Percentiles rank a stretch among this genome's conserved stretches.
Conservation (phyloP, 495 filamentous ascomycete species). For the Penicillium parvum region DNA sequence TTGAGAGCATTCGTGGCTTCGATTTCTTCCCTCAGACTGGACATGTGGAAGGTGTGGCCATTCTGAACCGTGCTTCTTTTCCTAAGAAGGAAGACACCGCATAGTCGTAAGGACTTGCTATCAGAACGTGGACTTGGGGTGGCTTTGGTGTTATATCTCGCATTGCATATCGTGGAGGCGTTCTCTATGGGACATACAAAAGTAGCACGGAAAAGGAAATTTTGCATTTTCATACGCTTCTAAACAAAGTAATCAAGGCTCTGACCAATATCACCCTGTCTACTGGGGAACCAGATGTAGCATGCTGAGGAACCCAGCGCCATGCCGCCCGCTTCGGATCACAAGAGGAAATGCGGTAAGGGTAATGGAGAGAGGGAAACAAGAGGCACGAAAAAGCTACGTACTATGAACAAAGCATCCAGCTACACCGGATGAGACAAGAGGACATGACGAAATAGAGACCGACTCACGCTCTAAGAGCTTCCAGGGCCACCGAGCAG, state of each 20-base stretch:
- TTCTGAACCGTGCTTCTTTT: slow-evolving; percentile 50
- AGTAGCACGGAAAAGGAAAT: not conserved
- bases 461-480: slow-evolving; percentile 29
- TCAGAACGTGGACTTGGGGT: no score
- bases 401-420: slow-evolving; percentile 32
- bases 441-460: slow-evolving; percentile 16
- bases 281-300: slow-evolving; percentile 17
- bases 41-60: slow-evolving; percentile 91
- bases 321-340: slow-evolving; percentile 17
- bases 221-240: slow-evolving; percentile 16
- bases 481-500: slow-evolving; percentile 87
- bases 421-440: slow-evolving; percentile 25
- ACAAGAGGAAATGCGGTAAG: slow-evolving; percentile 8
- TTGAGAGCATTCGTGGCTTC: slow-evolving; percentile 89
- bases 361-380: slow-evolving; percentile 3
- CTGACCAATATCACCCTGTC: slow-evolving; percentile 13
- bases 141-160: no score
- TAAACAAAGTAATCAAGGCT: slow-evolving; percentile 12
- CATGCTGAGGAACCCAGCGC: slow-evolving; percentile 16
- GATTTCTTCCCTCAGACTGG: slow-evolving; percentile 98
- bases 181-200: slow-evolving; percentile 2
- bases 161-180: slow-evolving; percentile 1
- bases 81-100: slow-evolving; percentile 16
- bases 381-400: slow-evolving; percentile 25
- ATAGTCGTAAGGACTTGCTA: no score